Conservation (phyloP, 2,329 filamentous ascomycete genomes). For the Leptographium wingfieldii region DNA sequence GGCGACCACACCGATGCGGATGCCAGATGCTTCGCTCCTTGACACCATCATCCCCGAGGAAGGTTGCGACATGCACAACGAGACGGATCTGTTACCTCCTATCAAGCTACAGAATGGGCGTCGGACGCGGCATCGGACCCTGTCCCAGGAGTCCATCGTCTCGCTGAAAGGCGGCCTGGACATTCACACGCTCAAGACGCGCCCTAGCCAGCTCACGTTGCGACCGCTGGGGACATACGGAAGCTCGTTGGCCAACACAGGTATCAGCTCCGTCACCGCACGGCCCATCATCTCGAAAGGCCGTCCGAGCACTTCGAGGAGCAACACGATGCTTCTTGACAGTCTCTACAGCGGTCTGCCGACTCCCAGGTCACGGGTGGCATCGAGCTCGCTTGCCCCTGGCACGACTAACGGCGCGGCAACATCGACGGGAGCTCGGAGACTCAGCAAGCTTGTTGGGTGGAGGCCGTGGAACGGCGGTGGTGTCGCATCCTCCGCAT, state of each 20-base stretch:
- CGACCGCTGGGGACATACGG: slow-evolving; percentile 32
- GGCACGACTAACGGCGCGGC: not conserved
- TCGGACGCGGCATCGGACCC: slow-evolving; percentile 42
- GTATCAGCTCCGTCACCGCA: slow-evolving; percentile 46
- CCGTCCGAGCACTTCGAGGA: slow-evolving; percentile 27
- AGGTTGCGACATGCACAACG: not conserved
- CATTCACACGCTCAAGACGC: slow-evolving; percentile 67
- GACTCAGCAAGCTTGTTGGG: slow-evolving; percentile 17
- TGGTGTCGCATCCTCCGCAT: not conserved
- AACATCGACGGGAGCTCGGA: not conserved
- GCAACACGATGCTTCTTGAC: slow-evolving; percentile 47
- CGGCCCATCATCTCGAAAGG: slow-evolving; percentile 40
- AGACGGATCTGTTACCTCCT: not conserved
- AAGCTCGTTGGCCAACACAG: slow-evolving; percentile 36
- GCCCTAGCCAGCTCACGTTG: slow-evolving; percentile 62
- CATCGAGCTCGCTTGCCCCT: slow-evolving; percentile 14
- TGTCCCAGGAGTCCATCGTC: slow-evolving; percentile 81
- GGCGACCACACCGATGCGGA: slow-evolving; percentile 3
- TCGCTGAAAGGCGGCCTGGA: slow-evolving; percentile 81
- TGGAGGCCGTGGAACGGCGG: slow-evolving; percentile 31
- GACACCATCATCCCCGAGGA: not conserved
- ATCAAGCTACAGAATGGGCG: slow-evolving; percentile 5
- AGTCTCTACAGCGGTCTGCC: slow-evolving; percentile 29
- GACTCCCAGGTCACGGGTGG: slow-evolving; percentile 14
- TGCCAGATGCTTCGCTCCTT: slow-evolving; percentile 3